These are phyloP conservation scores for Chaetomiaceae sp. DNA, from an alignment of 2,329 filamentous ascomycete species.

Conservation along the genomic window DNA sequence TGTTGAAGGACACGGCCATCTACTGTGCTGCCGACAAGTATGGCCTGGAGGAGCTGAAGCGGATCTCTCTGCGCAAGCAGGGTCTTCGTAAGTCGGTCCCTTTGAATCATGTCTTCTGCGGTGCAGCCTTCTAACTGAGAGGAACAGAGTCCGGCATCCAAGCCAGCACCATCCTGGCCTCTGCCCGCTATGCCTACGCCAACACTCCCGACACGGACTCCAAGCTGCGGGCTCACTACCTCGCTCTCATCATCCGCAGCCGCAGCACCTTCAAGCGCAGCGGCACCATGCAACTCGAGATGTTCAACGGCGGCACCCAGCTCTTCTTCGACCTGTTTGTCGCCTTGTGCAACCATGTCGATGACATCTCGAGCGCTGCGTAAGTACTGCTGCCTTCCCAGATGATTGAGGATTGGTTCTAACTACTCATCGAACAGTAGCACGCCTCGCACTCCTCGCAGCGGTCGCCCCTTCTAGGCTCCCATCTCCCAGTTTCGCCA, in stretches of 20 bases:
- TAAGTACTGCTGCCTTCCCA: constrained; percentile 36
- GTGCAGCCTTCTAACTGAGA: neutral
- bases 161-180: constrained; percentile 78
- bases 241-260: constrained; percentile 86
- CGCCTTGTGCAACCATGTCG: constrained; percentile 86
- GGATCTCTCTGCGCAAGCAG: constrained; percentile 80
- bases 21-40: constrained; percentile 88
- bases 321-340: constrained; percentile 94
- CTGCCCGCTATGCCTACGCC: constrained; percentile 83
- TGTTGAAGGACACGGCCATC: constrained; percentile 85
- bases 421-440: constrained; percentile 28
- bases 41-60: constrained; percentile 77
- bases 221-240: constrained; percentile 85
- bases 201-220: constrained; percentile 87
- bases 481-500: constrained; percentile 1
- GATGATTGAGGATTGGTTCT: neutral
- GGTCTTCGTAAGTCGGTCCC: constrained; percentile 61
- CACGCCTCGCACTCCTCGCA: constrained; percentile 44
- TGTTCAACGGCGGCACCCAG: constrained; percentile 76
- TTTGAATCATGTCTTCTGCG: neutral
- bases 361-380: constrained; percentile 57
- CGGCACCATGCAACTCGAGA: constrained; percentile 92
- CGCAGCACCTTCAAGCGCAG: constrained; percentile 87
- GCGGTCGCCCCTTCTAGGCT: constrained; percentile 40
- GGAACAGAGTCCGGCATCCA: constrained; percentile 67